Conservation (phyloP, 805 yeast species). For the Tetrapisispora iriomotensis region DNA sequence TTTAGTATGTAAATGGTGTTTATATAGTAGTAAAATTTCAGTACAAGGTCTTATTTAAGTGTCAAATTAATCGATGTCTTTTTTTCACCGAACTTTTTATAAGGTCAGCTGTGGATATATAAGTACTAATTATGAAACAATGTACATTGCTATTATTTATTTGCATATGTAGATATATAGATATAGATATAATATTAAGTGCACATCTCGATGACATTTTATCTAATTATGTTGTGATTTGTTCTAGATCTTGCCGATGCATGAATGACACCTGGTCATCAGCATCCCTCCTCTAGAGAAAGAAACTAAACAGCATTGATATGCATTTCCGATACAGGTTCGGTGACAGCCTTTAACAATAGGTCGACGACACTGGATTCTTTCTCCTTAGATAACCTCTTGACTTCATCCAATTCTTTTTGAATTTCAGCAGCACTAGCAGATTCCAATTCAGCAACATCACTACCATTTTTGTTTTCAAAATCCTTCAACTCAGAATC, state of each 20-base stretch:
- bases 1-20: too few species aligned
- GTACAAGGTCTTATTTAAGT: too few species aligned
- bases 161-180: too few species aligned
- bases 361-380: constrained; percentile 59
- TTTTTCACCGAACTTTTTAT: too few species aligned
- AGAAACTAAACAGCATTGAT: constrained; percentile 45
- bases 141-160: too few species aligned
- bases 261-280: background rate
- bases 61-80: too few species aligned
- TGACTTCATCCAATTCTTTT: constrained; percentile 58
- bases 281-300: background rate
- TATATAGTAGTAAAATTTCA: too few species aligned
- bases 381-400: constrained; percentile 52
- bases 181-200: too few species aligned
- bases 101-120: too few species aligned
- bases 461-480: constrained; percentile 63
- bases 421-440: constrained; percentile 71
- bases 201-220: too few species aligned
- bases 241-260: too few species aligned
- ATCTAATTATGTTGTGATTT: background rate
- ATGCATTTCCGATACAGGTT: constrained; percentile 77
- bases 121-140: too few species aligned
- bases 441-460: constrained; percentile 41
- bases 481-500: constrained; percentile 69
- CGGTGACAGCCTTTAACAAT: constrained; percentile 67